Base-by-base conservation (phyloP, 108 stramenopile genomes). In the Pseudonitzschia delicatissima region DNA sequence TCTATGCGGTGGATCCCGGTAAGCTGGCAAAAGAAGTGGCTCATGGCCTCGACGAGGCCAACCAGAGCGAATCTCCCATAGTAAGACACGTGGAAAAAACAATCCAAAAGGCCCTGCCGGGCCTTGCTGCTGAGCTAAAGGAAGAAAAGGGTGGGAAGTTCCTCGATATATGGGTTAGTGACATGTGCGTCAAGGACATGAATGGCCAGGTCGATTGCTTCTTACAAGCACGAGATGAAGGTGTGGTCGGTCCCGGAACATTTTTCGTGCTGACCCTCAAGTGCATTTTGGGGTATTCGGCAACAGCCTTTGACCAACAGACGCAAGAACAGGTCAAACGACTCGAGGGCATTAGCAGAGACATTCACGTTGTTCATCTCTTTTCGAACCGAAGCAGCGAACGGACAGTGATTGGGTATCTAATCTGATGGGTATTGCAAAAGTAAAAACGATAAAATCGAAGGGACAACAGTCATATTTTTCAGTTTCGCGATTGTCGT, bases 171-270 rank as follows among this genome's bases (percentile, higher is more conserved):
- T 84, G 83, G 83, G 83, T 84, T 0, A 57, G 67, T 6, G 86
- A 87, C 58, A 87, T 87, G 86, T 87, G 86, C 63, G 68, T 79
- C n/a, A 81, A 83, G 26, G 80, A 82, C 11, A 23, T 81, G 28
- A 5, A 45, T 0, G 42, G 67, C 9, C 85, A 83, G 48, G 70
- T 87, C 23, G 78, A 87, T 69, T 58, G 61, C 13, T 66, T 87
- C 17, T 66, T 82, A 11, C 15, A 29, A 17, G 80, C 82, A n/a
- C 40, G 63, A 1, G 23, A 68, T 21, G 42, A 28, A 18, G 79
- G 81, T 0, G 36, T 84, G 2, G 68, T 87, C 0, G 35, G 36
- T 17, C 31, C 64, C 4, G 59, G 63, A 8, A 52, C 71, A 0
- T 77, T 77, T 34, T 85, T 87, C 61, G 77, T 82, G 8, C 36